A percentile compares a stretch with the other conserved stretches of the same genome.
Conservation (phyloP, 2,329 filamentous ascomycete species). For the Colletotrichum spaethianum region DNA sequence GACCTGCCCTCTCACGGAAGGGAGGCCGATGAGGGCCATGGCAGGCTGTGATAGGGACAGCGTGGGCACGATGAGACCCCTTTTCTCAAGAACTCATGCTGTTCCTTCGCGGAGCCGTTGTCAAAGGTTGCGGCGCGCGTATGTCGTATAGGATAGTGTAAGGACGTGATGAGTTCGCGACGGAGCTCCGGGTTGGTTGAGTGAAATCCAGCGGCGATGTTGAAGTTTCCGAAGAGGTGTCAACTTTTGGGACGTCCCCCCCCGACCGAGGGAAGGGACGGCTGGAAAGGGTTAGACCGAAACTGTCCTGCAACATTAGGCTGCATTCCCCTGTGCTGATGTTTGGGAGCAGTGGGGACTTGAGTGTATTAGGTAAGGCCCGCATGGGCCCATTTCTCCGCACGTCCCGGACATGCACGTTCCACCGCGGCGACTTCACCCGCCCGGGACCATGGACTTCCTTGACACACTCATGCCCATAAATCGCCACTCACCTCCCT, state of each 20-base stretch:
- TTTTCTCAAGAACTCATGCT: slow-evolving; percentile 38
- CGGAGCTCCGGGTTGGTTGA: slow-evolving; percentile 16
- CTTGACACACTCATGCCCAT: background rate
- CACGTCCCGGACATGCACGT: slow-evolving; percentile 4
- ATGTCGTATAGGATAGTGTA: background rate
- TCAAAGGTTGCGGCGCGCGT: background rate
- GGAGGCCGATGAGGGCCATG: slow-evolving; percentile 35
- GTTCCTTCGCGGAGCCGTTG: background rate
- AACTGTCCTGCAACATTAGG: slow-evolving; percentile 37
- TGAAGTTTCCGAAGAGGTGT: slow-evolving; percentile 37
- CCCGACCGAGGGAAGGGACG: slow-evolving; percentile 20
- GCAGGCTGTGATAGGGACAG: slow-evolving; percentile 26
- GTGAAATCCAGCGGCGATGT: slow-evolving; percentile 11
- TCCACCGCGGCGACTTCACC: slow-evolving; percentile 10
- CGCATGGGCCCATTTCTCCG: slow-evolving; percentile 10
- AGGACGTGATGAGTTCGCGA: slow-evolving; percentile 11
- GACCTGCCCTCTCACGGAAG: slow-evolving; percentile 30
- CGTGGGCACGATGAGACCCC: slow-evolving; percentile 14
- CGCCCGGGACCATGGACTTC: background rate
- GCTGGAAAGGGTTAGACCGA: slow-evolving; percentile 37
- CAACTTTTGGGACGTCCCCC: slow-evolving; percentile 36
- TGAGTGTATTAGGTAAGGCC: slow-evolving; percentile 21
- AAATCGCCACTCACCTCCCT: background rate
- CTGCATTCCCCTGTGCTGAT: slow-evolving; percentile 19
- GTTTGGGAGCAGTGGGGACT: slow-evolving; percentile 21